These are phyloP conservation scores for Galerina sulciceps DNA, from an alignment of 768 basidiomycete species.

Conservation along the genomic window DNA sequence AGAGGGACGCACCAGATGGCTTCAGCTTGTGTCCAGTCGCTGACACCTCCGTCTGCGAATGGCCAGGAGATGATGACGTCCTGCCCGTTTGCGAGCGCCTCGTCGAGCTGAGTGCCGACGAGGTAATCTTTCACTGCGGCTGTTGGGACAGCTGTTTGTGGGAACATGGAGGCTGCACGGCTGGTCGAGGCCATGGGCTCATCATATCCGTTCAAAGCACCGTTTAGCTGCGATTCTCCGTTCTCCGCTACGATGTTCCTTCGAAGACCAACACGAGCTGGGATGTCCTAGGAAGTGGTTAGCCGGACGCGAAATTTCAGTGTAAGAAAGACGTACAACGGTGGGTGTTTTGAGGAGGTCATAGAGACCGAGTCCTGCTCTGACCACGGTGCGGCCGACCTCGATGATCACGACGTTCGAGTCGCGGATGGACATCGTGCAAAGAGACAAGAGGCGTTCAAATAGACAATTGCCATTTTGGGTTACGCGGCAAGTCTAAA, in stretches of 20 bases:
- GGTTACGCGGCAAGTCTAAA: not conserved
- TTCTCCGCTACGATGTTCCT: conserved; percentile 42
- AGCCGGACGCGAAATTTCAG: conserved; percentile 1
- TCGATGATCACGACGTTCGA: conserved; percentile 83
- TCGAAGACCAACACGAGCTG: conserved; percentile 80
- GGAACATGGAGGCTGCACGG: conserved; percentile 47
- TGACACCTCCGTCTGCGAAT: conserved; percentile 72
- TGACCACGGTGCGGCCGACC: conserved; percentile 67
- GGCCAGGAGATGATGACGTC: conserved; percentile 84
- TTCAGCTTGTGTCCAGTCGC: conserved; percentile 85
- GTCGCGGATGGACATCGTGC: conserved; percentile 74
- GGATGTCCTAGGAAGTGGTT: conserved; percentile 60
- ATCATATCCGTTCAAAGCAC: conserved; percentile 20
- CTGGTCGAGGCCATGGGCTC: conserved; percentile 47
- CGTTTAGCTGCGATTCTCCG: conserved; percentile 18
- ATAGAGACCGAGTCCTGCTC: conserved; percentile 79
- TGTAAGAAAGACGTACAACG: conserved; percentile 56
- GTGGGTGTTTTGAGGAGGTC: conserved; percentile 81
- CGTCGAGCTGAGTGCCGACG: conserved; percentile 80
- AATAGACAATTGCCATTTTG: not conserved
- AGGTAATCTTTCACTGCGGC: conserved; percentile 78
- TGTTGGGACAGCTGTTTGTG: conserved; percentile 44
- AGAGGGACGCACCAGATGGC: conserved; percentile 76
- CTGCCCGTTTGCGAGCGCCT: conserved; percentile 74
- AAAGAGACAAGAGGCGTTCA: not conserved